Conservation (phyloP, 2,329 filamentous ascomycete genomes). For the Pseudocercospora musae region DNA sequence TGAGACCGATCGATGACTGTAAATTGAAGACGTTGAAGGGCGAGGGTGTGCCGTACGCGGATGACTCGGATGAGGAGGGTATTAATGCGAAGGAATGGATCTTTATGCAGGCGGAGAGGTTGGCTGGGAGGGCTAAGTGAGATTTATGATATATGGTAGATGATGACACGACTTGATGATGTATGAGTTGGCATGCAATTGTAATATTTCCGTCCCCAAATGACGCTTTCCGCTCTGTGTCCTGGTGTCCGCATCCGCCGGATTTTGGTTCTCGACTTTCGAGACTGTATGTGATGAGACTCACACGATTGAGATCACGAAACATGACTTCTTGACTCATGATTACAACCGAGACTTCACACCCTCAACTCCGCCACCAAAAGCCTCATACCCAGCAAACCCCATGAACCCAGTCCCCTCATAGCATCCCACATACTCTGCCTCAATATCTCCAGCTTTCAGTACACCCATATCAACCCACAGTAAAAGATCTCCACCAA, state of each 20-base stretch:
- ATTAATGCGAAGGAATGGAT: constrained; percentile 44
- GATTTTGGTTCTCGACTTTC: no score
- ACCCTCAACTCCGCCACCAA: neutral
- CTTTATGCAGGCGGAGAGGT: constrained; percentile 37
- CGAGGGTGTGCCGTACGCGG: constrained; percentile 26
- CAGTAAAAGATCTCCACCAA: neutral
- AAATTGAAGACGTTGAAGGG: constrained; percentile 41
- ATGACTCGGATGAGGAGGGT: constrained; percentile 36
- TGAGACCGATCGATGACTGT: constrained; percentile 50
- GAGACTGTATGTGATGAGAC: no score
- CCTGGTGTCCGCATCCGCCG: no score
- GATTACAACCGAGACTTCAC: neutral
- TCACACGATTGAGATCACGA: no score
- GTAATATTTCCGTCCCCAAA: no score
- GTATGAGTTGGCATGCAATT: no score
- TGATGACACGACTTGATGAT: no score
- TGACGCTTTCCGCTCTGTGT: no score
- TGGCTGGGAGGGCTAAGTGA: constrained; percentile 20
- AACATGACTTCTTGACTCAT: no score
- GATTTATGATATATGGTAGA: no score
- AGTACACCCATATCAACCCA: constrained; percentile 6
- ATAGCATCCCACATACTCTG: neutral
- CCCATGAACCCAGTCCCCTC: neutral
- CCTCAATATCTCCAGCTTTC: neutral
- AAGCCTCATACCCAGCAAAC: neutral